Conservation (phyloP, 1,284 basidiomycete species). For the Ceratobasidium sp. region DNA sequence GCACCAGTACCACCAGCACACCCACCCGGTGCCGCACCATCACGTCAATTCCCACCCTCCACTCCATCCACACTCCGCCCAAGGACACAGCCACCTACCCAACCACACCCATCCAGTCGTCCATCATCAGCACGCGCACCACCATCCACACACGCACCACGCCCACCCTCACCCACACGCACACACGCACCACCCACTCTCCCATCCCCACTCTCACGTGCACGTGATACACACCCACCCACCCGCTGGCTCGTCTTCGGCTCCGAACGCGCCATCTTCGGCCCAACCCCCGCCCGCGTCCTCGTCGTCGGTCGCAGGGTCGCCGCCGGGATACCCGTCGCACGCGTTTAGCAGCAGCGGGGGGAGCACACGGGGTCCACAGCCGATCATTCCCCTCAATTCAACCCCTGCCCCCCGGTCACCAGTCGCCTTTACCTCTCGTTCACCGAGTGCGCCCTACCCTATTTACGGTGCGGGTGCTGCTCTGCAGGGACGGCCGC, state of each 20-base stretch:
- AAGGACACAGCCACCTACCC: not conserved
- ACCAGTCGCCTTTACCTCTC: constrained; percentile 11
- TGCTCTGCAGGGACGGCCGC: not conserved
- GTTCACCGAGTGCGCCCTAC: constrained; percentile 20
- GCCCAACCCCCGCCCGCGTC: not conserved
- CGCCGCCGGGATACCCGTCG: constrained; percentile 9
- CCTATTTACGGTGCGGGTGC: constrained; percentile 30
- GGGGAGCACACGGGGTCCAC: constrained; percentile 16
- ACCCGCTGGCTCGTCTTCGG: not conserved
- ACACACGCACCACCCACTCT: constrained; percentile 6
- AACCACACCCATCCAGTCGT: constrained; percentile 17
- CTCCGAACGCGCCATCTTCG: no score
- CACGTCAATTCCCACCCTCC: not conserved
- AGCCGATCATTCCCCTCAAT: constrained; percentile 30
- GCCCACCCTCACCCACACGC: not conserved
- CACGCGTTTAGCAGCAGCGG: constrained; percentile 28
- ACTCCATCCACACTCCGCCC: not conserved
- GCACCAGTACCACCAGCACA: constrained; percentile 27
- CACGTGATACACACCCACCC: constrained; percentile 34
- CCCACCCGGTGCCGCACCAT: not conserved
- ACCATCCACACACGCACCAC: constrained; percentile 5
- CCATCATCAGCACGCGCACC: constrained; percentile 16
- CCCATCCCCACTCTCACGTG: constrained; percentile 20
- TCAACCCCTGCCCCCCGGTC: constrained; percentile 32
- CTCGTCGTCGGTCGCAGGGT: constrained; percentile 5